A percentile compares a stretch with the other conserved stretches of the same genome.
These are phyloP conservation scores for Colletotrichum siamense DNA, from an alignment of 2,329 filamentous ascomycete species.

Conservation along the genomic window DNA sequence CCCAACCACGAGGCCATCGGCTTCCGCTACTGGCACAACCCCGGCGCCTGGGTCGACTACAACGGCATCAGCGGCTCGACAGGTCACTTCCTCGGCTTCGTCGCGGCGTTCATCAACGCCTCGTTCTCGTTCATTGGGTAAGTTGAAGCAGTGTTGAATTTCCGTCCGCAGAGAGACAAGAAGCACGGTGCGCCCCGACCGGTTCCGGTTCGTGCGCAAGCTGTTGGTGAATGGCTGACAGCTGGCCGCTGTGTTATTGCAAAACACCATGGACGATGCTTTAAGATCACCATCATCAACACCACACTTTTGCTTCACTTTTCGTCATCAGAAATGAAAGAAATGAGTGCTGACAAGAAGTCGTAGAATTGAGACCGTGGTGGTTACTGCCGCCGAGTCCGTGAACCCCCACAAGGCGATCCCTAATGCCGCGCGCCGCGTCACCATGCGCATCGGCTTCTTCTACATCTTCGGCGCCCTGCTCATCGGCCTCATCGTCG, in stretches of 20 bases:
- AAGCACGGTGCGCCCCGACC: too few relatives aligned
- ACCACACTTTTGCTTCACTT: neutral
- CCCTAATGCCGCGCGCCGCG: conserved; percentile 48
- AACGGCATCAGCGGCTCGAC: conserved; percentile 53
- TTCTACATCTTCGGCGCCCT: conserved; percentile 51
- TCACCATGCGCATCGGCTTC: conserved; percentile 49
- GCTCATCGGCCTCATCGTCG: conserved; percentile 49
- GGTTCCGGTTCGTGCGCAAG: neutral
- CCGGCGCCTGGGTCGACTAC: conserved; percentile 52
- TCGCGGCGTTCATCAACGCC: conserved; percentile 61
- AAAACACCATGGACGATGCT: neutral
- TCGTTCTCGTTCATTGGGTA: conserved; percentile 23
- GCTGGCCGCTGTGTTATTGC: neutral
- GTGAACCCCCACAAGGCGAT: conserved; percentile 46
- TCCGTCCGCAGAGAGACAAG: neutral
- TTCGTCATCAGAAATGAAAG: neutral
- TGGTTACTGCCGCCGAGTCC: conserved; percentile 48
- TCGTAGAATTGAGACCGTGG: conserved; percentile 44
- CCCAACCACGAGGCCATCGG: conserved; percentile 45
- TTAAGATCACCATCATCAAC: accelerated
- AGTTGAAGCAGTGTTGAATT: neutral
- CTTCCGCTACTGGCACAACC: conserved; percentile 50
- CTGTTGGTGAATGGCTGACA: neutral
- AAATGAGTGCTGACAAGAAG: neutral
- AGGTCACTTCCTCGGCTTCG: conserved; percentile 60